A percentile compares a stretch with the other conserved stretches of the same genome.
Evolutionary conservation across 1,284 basidiomycete genomes (phyloP).

Genomic region (Sanguinoderma infundibulare): DNA sequence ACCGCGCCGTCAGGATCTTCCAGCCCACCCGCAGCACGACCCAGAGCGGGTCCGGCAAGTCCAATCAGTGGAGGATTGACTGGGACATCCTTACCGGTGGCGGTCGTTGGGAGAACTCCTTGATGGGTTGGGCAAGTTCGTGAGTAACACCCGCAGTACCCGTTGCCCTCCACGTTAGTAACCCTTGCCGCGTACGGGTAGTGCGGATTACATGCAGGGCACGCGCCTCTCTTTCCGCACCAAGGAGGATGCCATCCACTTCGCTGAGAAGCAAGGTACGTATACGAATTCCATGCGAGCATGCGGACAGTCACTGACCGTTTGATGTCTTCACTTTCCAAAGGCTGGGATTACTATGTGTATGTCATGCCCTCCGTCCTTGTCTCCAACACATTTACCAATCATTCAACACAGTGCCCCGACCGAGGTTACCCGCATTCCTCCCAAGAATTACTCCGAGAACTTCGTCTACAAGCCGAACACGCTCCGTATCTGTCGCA

Average conservation of each 20-base stretch:
- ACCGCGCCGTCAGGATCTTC: constrained; percentile 91
- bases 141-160: constrained; percentile 46
- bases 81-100: constrained; percentile 90
- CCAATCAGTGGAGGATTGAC: constrained; percentile 92
- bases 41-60: constrained; percentile 90
- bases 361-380: constrained; percentile 40
- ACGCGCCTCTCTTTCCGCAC: constrained; percentile 86
- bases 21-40: constrained; percentile 95
- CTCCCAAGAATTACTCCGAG: constrained; percentile 92
- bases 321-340: constrained; percentile 2
- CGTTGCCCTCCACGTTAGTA: not conserved
- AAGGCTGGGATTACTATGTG: constrained; percentile 83
- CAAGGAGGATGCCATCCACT: constrained; percentile 93
- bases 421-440: constrained; percentile 72
- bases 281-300: not conserved
- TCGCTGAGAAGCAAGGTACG: constrained; percentile 90
- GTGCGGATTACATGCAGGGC: constrained; percentile 98
- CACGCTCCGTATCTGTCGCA: constrained; percentile 87
- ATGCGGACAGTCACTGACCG: not conserved
- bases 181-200: constrained; percentile 38
- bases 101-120: constrained; percentile 97
- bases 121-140: constrained; percentile 98
- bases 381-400: constrained; percentile 13
- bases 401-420: constrained; percentile 59
- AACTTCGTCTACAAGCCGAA: constrained; percentile 89